Conservation (phyloP, 1,139 yeast genomes). For the Taphrina betulina region DNA sequence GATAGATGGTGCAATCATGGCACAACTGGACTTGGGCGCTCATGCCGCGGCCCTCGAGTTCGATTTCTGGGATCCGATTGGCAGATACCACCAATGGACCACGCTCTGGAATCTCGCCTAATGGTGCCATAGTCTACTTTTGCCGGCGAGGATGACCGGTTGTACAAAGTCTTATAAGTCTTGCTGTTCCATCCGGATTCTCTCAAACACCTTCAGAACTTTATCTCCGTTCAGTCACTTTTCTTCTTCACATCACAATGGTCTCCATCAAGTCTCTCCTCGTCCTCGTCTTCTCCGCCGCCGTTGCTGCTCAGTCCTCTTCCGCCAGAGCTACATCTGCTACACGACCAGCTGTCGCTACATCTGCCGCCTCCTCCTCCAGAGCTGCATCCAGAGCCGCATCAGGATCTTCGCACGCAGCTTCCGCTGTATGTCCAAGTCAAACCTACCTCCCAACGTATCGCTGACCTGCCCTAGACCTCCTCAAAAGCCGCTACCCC, state of each 20-base stretch:
- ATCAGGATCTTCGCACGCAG: not conserved
- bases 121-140: too few species aligned
- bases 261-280: constrained; percentile 30
- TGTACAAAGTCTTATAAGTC: too few species aligned
- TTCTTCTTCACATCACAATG: constrained; percentile 1
- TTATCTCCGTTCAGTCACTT: too few species aligned
- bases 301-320: constrained; percentile 22
- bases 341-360: constrained; percentile 8
- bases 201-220: too few species aligned
- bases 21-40: too few species aligned
- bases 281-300: constrained; percentile 26
- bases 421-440: not conserved
- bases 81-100: too few species aligned
- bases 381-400: constrained; percentile 17
- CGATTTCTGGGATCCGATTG: too few species aligned
- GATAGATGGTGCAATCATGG: too few species aligned
- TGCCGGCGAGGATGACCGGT: too few species aligned
- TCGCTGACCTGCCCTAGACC: not conserved
- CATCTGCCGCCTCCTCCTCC: constrained; percentile 19
- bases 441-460: not conserved
- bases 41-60: too few species aligned
- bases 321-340: constrained; percentile 3
- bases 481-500: constrained; percentile 1
- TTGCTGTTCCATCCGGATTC: too few species aligned
- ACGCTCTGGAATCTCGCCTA: too few species aligned